Base-by-base conservation (phyloP, 352 stramenopile genomes). In the Pythium diclinum region DNA sequence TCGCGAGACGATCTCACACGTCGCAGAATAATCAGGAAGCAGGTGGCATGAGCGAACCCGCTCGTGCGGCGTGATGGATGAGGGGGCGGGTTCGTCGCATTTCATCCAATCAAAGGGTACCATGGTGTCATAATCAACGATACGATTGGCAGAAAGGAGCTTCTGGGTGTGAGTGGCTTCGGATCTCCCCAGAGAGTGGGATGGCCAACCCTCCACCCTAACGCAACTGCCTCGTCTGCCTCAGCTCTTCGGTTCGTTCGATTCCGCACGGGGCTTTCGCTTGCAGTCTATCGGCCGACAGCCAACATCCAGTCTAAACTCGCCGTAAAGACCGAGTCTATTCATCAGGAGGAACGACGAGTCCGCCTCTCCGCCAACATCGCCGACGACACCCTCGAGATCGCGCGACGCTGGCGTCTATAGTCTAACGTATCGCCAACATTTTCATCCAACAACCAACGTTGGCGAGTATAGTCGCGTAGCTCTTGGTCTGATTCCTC, bases 11-110 rank as follows among this genome's bases (percentile, higher is more conserved):
- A 28, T 51, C 19, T 21, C 55, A 34, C 38, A 46, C 38, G 55
- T 61, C 34, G 55, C 34, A 38, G 25, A 61, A 38, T 52, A 7
- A 23, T 19, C 48, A 28, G 21, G 48, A 33, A 62, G 36, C 56
- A 62, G 19, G 49, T 33, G 56, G 13, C n/a, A 34, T n/a, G 11
- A 33, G 19, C 48, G 48, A 55, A 55, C 23, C 48, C 44, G n/a
- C n/a, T 51, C 44, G 19, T 14, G 8, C 30, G 44, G 17, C 19
- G 2, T 55, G 48, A 55, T 55, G 25, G 48, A 36, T 55, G n/a
- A 51, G 17, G 17, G 17, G 44, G 8, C 11, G 21, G 44, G 44
- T 25, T 51, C 14, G 0, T 2, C 17, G 13, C 7, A 30, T 51
- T 30, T 51, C 19, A 51, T 30, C 44, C 44, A 51, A 51, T 51